phyloP scores from a whole-genome alignment of 1,284 basidiomycete genomes.

The Boletus nobilissimus region DNA sequence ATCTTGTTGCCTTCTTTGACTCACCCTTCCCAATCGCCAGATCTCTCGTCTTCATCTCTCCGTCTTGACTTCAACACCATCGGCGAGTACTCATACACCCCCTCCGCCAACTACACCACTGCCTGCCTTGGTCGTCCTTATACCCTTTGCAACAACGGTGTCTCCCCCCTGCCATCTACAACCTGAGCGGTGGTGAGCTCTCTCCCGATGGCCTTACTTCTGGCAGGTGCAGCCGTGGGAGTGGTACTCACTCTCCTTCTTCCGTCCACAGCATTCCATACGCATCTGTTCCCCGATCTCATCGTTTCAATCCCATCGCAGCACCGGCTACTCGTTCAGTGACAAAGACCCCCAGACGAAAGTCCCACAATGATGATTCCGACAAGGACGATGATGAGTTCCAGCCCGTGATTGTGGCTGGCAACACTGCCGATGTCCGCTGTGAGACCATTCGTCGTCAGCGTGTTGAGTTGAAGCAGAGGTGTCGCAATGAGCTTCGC shows the following conservation, averaged over 20 bases:
- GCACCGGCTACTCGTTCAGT: conserved; percentile 57
- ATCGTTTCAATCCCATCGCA: conserved; percentile 79
- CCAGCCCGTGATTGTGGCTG: conserved; percentile 58
- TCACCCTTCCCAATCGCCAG: conserved; percentile 49
- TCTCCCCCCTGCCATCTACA: conserved; percentile 77
- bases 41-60: conserved; percentile 62
- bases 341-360: conserved; percentile 63
- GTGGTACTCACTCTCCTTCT: conserved; percentile 69
- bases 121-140: conserved; percentile 71
- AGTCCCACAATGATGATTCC: conserved; percentile 68
- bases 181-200: conserved; percentile 72
- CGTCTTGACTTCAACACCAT: conserved; percentile 69
- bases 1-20: conserved; percentile 4
- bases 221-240: conserved; percentile 71
- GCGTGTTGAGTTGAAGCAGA: conserved; percentile 88
- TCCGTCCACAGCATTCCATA: conserved; percentile 58
- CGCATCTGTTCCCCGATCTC: conserved; percentile 72
- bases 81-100: conserved; percentile 74
- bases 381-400: conserved; percentile 73
- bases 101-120: conserved; percentile 59
- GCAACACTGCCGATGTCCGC: conserved; percentile 63
- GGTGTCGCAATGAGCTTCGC: conserved; percentile 85
- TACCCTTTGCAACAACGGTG: conserved; percentile 71
- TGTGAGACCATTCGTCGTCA: conserved; percentile 86
- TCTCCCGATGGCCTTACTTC: conserved; percentile 75